Percentiles rank a stretch among this genome's conserved stretches.
phyloP scores from a whole-genome alignment of 768 basidiomycete species.

The Collybiopsis confluens region DNA sequence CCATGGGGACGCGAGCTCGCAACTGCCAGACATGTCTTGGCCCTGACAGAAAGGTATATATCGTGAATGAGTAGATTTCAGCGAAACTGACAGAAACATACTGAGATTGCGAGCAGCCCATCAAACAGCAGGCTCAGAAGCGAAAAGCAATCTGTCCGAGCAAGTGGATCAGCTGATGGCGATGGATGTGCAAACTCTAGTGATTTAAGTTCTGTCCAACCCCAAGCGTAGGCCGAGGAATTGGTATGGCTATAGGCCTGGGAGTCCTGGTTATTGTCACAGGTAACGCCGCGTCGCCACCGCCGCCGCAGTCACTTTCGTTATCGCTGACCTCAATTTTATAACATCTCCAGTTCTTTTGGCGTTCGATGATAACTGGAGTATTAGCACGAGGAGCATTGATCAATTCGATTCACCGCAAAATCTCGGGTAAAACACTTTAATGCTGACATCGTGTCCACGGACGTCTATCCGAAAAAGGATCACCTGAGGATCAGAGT shows the following conservation, averaged over 20 bases:
- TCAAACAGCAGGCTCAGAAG: too few relatives aligned
- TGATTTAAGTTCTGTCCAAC: too few relatives aligned
- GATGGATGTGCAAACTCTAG: too few relatives aligned
- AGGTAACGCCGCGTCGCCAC: conserved; percentile 54
- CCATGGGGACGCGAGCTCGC: too few relatives aligned
- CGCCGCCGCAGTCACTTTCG: conserved; percentile 40
- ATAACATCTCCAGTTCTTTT: conserved; percentile 50
- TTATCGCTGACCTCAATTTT: background rate
- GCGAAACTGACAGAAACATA: too few relatives aligned
- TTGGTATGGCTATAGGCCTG: conserved; percentile 56
- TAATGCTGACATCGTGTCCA: conserved; percentile 48
- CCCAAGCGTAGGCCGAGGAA: conserved; percentile 47
- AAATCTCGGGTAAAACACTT: conserved; percentile 60
- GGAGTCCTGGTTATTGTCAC: conserved; percentile 45
- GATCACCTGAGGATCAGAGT: too few relatives aligned
- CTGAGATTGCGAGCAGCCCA: too few relatives aligned
- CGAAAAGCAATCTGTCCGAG: too few relatives aligned
- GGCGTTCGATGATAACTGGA: conserved; percentile 64
- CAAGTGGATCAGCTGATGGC: too few relatives aligned
- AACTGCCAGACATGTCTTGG: too few relatives aligned
- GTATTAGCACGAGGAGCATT: conserved; percentile 62
- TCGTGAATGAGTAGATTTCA: too few relatives aligned
- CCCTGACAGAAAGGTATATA: too few relatives aligned
- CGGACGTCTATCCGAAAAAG: background rate
- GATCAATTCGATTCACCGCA: conserved; percentile 65